Conservation (phyloP, 148 eudicot species). For the Rhododendron molle region DNA sequence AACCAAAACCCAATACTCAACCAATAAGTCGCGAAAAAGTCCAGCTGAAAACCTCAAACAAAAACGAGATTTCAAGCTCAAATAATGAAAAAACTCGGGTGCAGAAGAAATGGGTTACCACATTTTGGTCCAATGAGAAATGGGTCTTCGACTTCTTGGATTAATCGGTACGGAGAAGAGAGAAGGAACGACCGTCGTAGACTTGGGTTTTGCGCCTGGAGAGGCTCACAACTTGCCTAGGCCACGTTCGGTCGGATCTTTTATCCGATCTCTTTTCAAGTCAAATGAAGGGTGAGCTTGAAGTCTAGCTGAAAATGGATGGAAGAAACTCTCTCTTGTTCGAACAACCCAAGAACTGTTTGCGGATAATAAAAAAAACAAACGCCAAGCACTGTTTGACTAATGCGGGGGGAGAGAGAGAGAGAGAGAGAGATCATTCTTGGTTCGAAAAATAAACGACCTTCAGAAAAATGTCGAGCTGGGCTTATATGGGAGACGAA, state of each 20-base stretch:
- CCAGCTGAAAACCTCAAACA: not conserved
- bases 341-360: not conserved
- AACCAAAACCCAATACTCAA: not conserved
- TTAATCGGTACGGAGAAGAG: not conserved
- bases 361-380: too few species aligned
- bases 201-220: not conserved
- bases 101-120: slow-evolving; percentile 18
- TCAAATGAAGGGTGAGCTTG: not conserved
- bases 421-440: too few species aligned
- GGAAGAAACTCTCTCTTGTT: not conserved
- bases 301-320: not conserved
- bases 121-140: slow-evolving; percentile 9
- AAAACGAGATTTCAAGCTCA: not conserved
- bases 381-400: not conserved
- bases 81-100: not conserved
- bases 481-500: too few species aligned
- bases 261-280: not conserved
- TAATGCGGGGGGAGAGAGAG: too few species aligned
- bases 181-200: not conserved
- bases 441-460: too few species aligned
- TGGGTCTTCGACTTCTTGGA: slow-evolving; percentile 16
- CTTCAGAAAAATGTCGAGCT: too few species aligned
- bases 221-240: not conserved
- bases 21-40: not conserved
- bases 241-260: not conserved